Base-by-base conservation (phyloP, 2,329 filamentous ascomycete genomes). In the Hypoxylon sp. region DNA sequence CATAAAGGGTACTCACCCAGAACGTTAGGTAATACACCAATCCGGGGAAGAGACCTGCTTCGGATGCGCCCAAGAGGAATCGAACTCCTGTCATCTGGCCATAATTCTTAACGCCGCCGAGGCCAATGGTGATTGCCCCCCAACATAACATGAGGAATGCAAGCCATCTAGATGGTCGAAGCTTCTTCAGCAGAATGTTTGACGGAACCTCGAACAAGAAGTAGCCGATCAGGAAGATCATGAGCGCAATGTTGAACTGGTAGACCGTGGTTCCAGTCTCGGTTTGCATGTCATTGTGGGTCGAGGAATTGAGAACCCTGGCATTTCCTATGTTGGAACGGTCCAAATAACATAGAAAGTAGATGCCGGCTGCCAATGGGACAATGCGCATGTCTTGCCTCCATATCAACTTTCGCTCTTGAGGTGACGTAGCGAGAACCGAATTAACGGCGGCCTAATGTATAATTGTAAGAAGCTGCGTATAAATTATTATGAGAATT, bases 11-110 rank as follows among this genome's bases (percentile, higher is more conserved):
- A 72, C 75, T 73, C 55, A 77, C 75, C 76, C 92, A 94, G 68
- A 93, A 88, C 0, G 91, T 93, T 52, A 94, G 81, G 72, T 92
- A 93, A 78, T 89, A 73, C 76, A 86, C 86, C 71, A 92, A 80
- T 0, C 90, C 90, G 0, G 90, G 90, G 67, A 93, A 93, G 1
- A 93, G 80, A 0, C 91, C 91, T 3, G 90, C 91, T 79, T 94
- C 92, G 46, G 91, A 87, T 4, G 87, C 82, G 3, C 92, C 92
- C 0, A 94, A 84, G 8, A 94, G 77, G 26, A 94, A 84, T 5
- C 92, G 87, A 68, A 91, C 89, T 5, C 84, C 90, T 1, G 91
- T 85, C n/a, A 94, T 82, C 9, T 86, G 86, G 2, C 80, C 84
- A 74, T 88, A 93, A 73, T 79, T 89, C 31, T 88, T 84, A 1